Evolutionary conservation across 2,329 filamentous ascomycete genomes (phyloP).

Genomic region (Nigrograna mackinnonii): DNA sequence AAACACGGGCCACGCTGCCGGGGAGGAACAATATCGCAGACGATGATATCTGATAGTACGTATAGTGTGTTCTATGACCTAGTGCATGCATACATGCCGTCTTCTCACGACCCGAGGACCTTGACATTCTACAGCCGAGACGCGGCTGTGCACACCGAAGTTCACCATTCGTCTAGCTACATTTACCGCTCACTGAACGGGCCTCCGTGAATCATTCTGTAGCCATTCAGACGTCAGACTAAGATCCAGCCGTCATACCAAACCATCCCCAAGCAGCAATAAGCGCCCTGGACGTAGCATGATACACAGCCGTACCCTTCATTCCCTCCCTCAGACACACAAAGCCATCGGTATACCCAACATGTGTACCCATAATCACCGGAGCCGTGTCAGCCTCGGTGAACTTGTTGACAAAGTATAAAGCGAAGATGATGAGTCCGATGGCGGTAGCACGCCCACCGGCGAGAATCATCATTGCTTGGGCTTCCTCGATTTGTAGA

Average conservation of each 20-base stretch:
- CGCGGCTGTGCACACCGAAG: too few species aligned
- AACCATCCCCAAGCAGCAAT: too few species aligned
- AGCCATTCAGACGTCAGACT: too few species aligned
- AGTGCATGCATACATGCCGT: slow-evolving; percentile 53
- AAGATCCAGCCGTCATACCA: too few species aligned
- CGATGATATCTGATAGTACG: slow-evolving; percentile 47
- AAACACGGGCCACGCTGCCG: slow-evolving; percentile 40
- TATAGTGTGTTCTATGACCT: slow-evolving; percentile 55
- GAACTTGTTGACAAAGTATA: slow-evolving; percentile 22
- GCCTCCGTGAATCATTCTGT: too few species aligned
- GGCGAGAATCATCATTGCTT: slow-evolving; percentile 29
- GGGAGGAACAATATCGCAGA: slow-evolving; percentile 51
- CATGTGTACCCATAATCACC: slow-evolving; percentile 10
- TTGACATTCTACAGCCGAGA: too few species aligned
- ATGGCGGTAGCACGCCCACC: slow-evolving; percentile 13
- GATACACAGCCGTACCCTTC: slow-evolving; percentile 18
- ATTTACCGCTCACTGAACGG: too few species aligned
- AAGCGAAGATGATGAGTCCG: slow-evolving; percentile 12
- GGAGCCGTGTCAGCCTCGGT: slow-evolving; percentile 22
- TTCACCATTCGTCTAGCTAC: too few species aligned
- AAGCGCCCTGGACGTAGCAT: slow-evolving; percentile 14
- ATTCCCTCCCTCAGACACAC: slow-evolving; percentile 24
- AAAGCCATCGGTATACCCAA: slow-evolving; percentile 19
- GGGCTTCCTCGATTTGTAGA: slow-evolving; percentile 33
- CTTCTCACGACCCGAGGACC: slow-evolving; percentile 52